These are phyloP conservation scores for Mycena citricolor DNA, from an alignment of 1,284 basidiomycete species.

Conservation along the genomic window DNA sequence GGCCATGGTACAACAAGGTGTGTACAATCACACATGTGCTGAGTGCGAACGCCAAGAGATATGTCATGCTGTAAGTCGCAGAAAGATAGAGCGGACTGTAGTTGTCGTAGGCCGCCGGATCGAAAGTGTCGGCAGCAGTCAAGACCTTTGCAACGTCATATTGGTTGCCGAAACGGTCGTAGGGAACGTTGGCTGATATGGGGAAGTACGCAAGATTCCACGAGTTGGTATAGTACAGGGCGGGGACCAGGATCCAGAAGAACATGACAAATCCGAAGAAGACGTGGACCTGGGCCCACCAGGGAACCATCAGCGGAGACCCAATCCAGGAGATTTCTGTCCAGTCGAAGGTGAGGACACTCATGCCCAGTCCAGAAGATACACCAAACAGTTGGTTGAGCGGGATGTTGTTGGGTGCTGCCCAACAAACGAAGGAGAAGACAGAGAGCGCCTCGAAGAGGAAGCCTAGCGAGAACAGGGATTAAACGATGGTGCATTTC, in stretches of 20 bases:
- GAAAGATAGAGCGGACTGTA: slow-evolving; percentile 94
- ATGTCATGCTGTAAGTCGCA: slow-evolving; percentile 85
- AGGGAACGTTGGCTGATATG: slow-evolving; percentile 73
- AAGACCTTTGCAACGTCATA: slow-evolving; percentile 83
- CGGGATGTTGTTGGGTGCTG: slow-evolving; percentile 76
- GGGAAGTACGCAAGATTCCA: slow-evolving; percentile 87
- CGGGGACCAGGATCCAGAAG: slow-evolving; percentile 89
- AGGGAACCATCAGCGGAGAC: slow-evolving; percentile 90
- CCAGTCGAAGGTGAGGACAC: slow-evolving; percentile 95
- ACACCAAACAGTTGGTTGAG: slow-evolving; percentile 95
- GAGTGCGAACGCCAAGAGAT: slow-evolving; percentile 86
- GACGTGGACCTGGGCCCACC: slow-evolving; percentile 96
- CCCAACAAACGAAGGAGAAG: slow-evolving; percentile 95
- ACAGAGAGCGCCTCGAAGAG: slow-evolving; percentile 84
- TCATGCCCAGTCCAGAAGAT: slow-evolving; percentile 82
- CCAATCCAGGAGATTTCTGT: slow-evolving; percentile 87
- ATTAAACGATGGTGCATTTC: slow-evolving; percentile 12
- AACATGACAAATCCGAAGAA: slow-evolving; percentile 86
- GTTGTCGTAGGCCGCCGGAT: slow-evolving; percentile 72
- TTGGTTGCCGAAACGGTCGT: slow-evolving; percentile 75
- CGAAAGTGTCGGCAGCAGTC: slow-evolving; percentile 60
- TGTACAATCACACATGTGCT: slow-evolving; percentile 88
- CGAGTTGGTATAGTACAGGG: slow-evolving; percentile 89
- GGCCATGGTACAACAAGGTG: slow-evolving; percentile 86
- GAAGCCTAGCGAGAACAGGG: slow-evolving; percentile 57